Base-by-base conservation (phyloP, 2,329 filamentous ascomycete species). In the Diaporthe sp. region DNA sequence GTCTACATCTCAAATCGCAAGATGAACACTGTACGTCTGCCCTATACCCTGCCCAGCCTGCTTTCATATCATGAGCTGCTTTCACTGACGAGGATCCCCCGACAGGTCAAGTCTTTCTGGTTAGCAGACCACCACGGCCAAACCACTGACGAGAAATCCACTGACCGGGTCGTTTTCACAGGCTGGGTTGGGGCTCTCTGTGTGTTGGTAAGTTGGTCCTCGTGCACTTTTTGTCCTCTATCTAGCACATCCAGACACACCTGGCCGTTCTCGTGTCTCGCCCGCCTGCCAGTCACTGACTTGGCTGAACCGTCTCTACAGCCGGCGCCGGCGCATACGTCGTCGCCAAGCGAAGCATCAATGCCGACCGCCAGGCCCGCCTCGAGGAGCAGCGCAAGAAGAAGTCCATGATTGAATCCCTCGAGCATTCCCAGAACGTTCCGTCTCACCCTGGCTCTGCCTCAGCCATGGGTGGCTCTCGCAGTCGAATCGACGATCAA, bases 311-410 rank as follows among this genome's bases (percentile, higher is more conserved):
- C 51, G 31, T 51, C 67, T 76, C 73, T 51, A 72, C 82, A 95
- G 95, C 96, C 79, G 97, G 96, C 82, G 97, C 92, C 78, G 94
- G 93, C 78, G 95, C 96, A 81, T 99, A 98, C 89, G 95, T 94
- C 88, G 98, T 98, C 83, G 97, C 97, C 78, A 99, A 99, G 89
- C 90, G 92, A 82, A 93, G 93, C 84, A 98, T 99, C 89, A 98
- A 98, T 83, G 94, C 94, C 79, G 95, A 98, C 85, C 94, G 96
- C 78, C 89, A 91, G 77, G 87, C 91, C 76, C 92, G 94, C 81
- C 91, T 94, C 78, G 90, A 94, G 80, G 92, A 94, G 77, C 89
- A 88, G 75, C 89, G 90, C 73, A 86, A 91, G 79, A 92, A 93
- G 86, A 93, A 89, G 86, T 89, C 89, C 75, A 86, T 88, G 79